Evolutionary conservation across 2,329 filamentous ascomycete genomes (phyloP).

Genomic region (Periconia sp.): DNA sequence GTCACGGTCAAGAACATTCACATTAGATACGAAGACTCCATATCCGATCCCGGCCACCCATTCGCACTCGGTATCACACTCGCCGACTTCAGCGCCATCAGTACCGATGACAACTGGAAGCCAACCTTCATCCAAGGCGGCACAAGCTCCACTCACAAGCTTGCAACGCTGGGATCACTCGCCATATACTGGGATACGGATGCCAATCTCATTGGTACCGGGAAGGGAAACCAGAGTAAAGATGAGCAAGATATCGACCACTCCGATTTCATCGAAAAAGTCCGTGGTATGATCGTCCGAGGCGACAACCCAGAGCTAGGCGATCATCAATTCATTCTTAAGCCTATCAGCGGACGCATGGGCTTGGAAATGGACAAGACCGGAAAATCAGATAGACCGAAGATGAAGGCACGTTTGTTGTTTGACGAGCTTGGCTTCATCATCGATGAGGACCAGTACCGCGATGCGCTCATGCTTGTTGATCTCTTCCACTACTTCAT

Average conservation of each 20-base stretch:
- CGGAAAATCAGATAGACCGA: conserved; percentile 76
- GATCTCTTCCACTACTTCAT: conserved; percentile 99
- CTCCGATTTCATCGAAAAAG: conserved; percentile 75
- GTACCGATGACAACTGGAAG: conserved; percentile 92
- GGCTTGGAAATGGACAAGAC: conserved; percentile 96
- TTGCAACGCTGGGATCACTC: conserved; percentile 86
- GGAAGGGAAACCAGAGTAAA: conserved; percentile 71
- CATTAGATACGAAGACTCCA: conserved; percentile 95
- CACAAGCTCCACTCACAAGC: conserved; percentile 83
- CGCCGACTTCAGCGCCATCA: conserved; percentile 95
- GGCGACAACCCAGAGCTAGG: conserved; percentile 63
- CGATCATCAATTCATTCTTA: conserved; percentile 90
- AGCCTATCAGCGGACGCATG: conserved; percentile 92
- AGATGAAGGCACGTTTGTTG: conserved; percentile 86
- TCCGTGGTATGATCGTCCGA: conserved; percentile 80
- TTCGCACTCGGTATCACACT: conserved; percentile 92
- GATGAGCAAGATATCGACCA: conserved; percentile 69
- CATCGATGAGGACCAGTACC: conserved; percentile 97
- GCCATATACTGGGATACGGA: conserved; percentile 99
- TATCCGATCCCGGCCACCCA: conserved; percentile 91
- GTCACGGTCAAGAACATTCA: conserved; percentile 99
- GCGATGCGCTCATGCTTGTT: conserved; percentile 96
- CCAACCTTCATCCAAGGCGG: conserved; percentile 95
- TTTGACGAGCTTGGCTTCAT: conserved; percentile 98
- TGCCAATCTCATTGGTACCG: conserved; percentile 79